Percentiles rank a stretch among this genome's conserved stretches.
Evolutionary conservation across 2,329 filamentous ascomycete species (phyloP).

Genomic region (Dryadomyces quercus-mongolicae): DNA sequence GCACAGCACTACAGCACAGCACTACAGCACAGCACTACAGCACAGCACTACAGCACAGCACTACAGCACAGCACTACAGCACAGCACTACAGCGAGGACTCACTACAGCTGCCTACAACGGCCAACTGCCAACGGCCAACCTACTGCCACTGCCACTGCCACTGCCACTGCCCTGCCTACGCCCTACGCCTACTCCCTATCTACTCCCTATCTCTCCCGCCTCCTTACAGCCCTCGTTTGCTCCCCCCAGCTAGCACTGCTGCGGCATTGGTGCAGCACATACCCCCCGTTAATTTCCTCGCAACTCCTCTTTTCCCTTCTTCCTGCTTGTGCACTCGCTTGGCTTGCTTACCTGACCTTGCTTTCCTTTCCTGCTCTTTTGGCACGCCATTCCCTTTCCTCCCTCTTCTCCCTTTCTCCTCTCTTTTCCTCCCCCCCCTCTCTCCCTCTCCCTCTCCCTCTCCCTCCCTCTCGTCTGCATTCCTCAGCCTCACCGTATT

Average conservation of each 20-base stretch:
- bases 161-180: too few species aligned
- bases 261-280: neutral
- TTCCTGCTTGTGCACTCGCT: neutral
- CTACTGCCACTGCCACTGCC: too few species aligned
- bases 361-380: neutral
- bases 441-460: neutral
- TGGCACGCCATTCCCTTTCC: neutral
- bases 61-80: too few species aligned
- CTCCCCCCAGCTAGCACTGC: conserved; percentile 1
- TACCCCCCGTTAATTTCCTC: neutral
- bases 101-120: too few species aligned
- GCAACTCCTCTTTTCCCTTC: neutral
- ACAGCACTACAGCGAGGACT: too few species aligned
- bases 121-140: too few species aligned
- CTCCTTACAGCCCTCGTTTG: neutral
- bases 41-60: too few species aligned
- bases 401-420: neutral
- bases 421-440: neutral
- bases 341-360: neutral
- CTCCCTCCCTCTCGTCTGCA: neutral
- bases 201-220: too few species aligned
- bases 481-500: conserved; percentile 5
- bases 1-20: too few species aligned
- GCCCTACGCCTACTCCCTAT: too few species aligned
- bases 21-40: too few species aligned